Conservation (phyloP, 75 land plant species). For the Adiantum capillusveneris region DNA sequence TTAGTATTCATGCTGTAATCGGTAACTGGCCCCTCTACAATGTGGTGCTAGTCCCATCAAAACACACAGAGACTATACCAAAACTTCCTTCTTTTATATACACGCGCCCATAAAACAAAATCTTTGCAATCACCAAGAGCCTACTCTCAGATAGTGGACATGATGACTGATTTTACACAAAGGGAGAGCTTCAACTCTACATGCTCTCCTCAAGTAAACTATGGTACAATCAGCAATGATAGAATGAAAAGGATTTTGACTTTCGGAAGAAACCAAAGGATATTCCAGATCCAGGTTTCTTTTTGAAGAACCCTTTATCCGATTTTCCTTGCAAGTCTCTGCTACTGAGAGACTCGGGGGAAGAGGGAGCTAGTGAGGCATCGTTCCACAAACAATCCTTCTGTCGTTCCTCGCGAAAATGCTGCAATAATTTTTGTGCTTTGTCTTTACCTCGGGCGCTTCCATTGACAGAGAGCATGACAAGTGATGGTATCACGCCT, state of each 20-base stretch:
- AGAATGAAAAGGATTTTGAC: slow-evolving; percentile 4
- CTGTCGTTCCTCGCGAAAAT: slow-evolving; percentile 43
- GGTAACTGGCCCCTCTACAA: too few species aligned
- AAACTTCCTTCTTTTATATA: too few species aligned
- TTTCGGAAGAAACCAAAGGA: background rate
- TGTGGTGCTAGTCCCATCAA: too few species aligned
- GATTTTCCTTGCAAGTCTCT: background rate
- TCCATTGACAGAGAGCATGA: slow-evolving; percentile 47
- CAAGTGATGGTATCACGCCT: slow-evolving; percentile 73
- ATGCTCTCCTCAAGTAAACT: background rate
- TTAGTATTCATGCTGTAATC: too few species aligned
- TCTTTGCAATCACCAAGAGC: too few species aligned
- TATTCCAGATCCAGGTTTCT: background rate
- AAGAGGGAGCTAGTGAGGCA: background rate
- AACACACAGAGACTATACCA: too few species aligned
- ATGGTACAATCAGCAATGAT: slow-evolving; percentile 9
- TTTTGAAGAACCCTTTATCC: background rate
- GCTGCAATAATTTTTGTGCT: slow-evolving; percentile 55
- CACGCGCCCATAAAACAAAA: too few species aligned
- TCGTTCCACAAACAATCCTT: slow-evolving; percentile 6
- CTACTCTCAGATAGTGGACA: too few species aligned
- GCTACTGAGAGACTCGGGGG: background rate
- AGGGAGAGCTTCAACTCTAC: too few species aligned
- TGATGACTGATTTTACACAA: too few species aligned
- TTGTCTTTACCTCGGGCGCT: slow-evolving; percentile 46